These are phyloP conservation scores for Galerina marginata DNA, from an alignment of 768 basidiomycete species.

Conservation along the genomic window DNA sequence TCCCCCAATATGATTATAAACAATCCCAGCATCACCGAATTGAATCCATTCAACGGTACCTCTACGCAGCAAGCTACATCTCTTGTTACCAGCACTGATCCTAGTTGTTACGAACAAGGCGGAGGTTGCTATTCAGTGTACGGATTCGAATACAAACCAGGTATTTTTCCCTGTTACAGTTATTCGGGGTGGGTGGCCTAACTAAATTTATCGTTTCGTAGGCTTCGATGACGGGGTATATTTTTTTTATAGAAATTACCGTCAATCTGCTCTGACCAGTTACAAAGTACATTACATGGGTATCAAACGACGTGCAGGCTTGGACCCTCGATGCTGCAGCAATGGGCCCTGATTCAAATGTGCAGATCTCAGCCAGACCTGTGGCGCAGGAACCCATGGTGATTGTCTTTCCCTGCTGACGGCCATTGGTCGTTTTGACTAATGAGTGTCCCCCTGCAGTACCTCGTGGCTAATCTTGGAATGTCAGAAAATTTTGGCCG, in stretches of 20 bases:
- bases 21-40: conserved; percentile 55
- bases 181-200: too few relatives aligned
- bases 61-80: conserved; percentile 82
- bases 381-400: conserved; percentile 90
- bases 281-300: conserved; percentile 83
- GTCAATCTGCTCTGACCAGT: background rate
- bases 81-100: conserved; percentile 69
- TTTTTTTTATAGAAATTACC: conserved; percentile 8
- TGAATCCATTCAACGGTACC: conserved; percentile 74
- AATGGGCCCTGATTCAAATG: conserved; percentile 62
- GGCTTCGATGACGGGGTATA: conserved; percentile 73
- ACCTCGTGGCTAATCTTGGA: conserved; percentile 83
- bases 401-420: conserved; percentile 22
- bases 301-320: conserved; percentile 64
- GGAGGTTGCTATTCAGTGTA: conserved; percentile 72
- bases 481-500: conserved; percentile 80
- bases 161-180: conserved; percentile 21
- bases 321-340: conserved; percentile 81
- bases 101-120: conserved; percentile 67
- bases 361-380: conserved; percentile 68
- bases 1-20: conserved; percentile 61
- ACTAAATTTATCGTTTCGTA: background rate
- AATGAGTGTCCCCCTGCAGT: conserved; percentile 46
- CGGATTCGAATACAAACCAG: conserved; percentile 73
- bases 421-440: background rate